Conservation (phyloP, 352 stramenopile species). For the Phytopythium vexans region DNA sequence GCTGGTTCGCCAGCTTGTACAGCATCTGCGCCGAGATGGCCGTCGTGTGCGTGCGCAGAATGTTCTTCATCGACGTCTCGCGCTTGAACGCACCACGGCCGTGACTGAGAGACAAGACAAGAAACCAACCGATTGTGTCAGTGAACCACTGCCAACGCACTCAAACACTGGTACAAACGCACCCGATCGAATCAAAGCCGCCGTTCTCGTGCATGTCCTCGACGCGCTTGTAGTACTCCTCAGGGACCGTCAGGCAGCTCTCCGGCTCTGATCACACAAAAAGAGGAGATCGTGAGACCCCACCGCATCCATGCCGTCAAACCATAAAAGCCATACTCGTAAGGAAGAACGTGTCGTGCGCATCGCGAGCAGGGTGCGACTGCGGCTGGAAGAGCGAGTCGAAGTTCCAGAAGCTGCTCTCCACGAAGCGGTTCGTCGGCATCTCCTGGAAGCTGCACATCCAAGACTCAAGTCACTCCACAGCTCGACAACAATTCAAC, state of each 20-base stretch:
- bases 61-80: slow-evolving; percentile 98
- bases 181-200: slow-evolving; percentile 96
- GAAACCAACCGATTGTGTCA: background rate
- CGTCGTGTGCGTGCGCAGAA: slow-evolving; percentile 99
- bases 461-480: slow-evolving; percentile 1
- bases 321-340: slow-evolving; percentile 52
- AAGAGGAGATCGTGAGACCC: background rate
- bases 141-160: background rate
- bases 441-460: slow-evolving; percentile 96
- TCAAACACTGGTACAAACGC: slow-evolving; percentile 37
- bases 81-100: slow-evolving; percentile 87
- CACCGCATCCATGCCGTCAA: background rate
- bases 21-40: slow-evolving; percentile 99
- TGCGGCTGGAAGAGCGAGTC: slow-evolving; percentile 99
- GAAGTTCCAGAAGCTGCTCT: slow-evolving; percentile 99
- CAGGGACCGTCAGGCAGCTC: slow-evolving; percentile 86
- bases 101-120: slow-evolving; percentile 30
- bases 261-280: slow-evolving; percentile 47
- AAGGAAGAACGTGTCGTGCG: slow-evolving; percentile 99
- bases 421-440: slow-evolving; percentile 99
- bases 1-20: slow-evolving; percentile 95
- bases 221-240: slow-evolving; percentile 99
- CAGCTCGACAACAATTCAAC: background rate
- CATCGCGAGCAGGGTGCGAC: slow-evolving; percentile 97
- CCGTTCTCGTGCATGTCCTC: slow-evolving; percentile 98